Evolutionary conservation across 129 eudicot genomes (phyloP).

Genomic region (Scalesia atractyloides): DNA sequence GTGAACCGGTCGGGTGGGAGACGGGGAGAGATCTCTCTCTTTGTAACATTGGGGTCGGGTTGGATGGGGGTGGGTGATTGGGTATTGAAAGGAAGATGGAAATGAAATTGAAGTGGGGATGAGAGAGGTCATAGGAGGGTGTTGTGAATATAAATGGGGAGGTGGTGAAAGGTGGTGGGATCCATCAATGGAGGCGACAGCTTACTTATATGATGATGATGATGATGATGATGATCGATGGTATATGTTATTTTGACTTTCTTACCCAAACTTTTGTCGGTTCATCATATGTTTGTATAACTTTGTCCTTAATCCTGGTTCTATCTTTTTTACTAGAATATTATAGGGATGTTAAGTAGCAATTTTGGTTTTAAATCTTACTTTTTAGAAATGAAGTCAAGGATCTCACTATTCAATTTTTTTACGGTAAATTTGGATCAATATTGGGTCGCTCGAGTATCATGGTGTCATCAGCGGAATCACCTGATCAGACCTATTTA

Average conservation of each 20-base stretch:
- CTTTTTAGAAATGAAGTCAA: too few species aligned
- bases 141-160: conserved; percentile 5
- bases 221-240: too few species aligned
- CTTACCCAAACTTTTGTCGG: conserved; percentile 4
- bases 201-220: conserved; percentile 14
- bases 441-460: too few species aligned
- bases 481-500: too few species aligned
- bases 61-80: conserved; percentile 11
- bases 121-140: background rate
- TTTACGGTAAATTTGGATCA: too few species aligned
- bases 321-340: too few species aligned
- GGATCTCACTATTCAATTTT: too few species aligned
- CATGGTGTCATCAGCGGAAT: too few species aligned
- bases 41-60: conserved; percentile 35
- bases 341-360: too few species aligned
- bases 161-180: conserved; percentile 27
- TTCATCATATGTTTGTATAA: background rate
- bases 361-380: too few species aligned
- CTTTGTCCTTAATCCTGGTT: conserved; percentile 10
- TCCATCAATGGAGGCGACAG: conserved; percentile 29
- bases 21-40: conserved; percentile 51
- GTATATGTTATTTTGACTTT: conserved; percentile 9
- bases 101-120: background rate
- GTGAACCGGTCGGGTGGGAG: conserved; percentile 28
- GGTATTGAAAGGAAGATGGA: background rate